Evolutionary conservation across 306 rosid species (phyloP).

Genomic region (Erythrophleum fordii): DNA sequence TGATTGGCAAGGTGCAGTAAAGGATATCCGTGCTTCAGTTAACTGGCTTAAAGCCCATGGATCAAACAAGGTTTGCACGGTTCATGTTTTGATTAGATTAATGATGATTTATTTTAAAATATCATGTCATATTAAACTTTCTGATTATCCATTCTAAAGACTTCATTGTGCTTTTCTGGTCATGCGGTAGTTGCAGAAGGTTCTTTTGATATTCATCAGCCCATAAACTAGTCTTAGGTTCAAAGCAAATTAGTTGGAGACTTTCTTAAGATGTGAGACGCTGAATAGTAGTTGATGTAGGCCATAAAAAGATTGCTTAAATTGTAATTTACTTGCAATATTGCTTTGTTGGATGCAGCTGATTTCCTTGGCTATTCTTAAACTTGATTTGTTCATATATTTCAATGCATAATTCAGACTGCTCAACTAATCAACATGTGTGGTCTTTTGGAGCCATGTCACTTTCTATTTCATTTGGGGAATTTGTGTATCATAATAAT

Average conservation of each 20-base stretch:
- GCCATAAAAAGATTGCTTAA: conserved; percentile 1
- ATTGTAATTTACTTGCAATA: not conserved
- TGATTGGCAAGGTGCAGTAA: conserved; percentile 96
- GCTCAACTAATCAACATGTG: conserved; percentile 2
- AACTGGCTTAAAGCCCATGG: conserved; percentile 94
- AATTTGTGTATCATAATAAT: not conserved
- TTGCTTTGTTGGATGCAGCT: not conserved
- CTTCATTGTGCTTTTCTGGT: conserved; percentile 25
- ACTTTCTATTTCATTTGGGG: conserved; percentile 10
- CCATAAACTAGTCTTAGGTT: conserved; percentile 11
- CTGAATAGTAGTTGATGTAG: not conserved
- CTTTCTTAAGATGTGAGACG: conserved; percentile 3
- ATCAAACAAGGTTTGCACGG: conserved; percentile 67
- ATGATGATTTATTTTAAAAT: not conserved
- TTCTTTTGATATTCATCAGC: conserved; percentile 26
- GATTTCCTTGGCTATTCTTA: not conserved
- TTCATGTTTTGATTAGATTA: conserved; percentile 5
- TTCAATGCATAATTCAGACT: conserved; percentile 14
- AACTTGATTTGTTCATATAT: not conserved
- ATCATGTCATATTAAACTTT: not conserved
- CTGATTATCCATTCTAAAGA: not conserved
- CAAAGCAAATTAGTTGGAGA: not conserved
- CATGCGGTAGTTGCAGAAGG: conserved; percentile 8
- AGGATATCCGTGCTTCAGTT: conserved; percentile 82
- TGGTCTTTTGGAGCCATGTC: conserved; percentile 9